Conservation (phyloP, 139 green algal genomes). For the Tetradesmus lagerheimii region DNA sequence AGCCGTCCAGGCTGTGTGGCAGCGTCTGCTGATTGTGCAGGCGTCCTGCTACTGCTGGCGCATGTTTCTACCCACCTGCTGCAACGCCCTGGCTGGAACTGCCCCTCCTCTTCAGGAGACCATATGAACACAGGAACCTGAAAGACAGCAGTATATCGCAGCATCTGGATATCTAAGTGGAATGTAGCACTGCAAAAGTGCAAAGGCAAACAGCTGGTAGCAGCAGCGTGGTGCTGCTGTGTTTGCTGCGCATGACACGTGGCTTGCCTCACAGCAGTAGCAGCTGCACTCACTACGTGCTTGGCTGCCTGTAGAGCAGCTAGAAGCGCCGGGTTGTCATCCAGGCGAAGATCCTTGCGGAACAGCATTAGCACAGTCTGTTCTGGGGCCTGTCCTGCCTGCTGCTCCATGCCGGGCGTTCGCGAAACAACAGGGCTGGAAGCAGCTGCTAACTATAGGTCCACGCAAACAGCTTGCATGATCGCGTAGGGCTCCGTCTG, state of each 20-base stretch:
- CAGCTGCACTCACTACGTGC: constrained; percentile 55
- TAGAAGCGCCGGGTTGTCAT: constrained; percentile 86
- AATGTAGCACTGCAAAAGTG: background rate
- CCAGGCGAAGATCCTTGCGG: constrained; percentile 79
- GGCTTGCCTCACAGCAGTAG: background rate
- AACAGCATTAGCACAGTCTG: constrained; percentile 74
- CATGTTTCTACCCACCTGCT: constrained; percentile 42
- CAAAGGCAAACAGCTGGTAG: background rate
- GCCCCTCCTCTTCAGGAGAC: constrained; percentile 93
- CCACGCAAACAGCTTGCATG: too few species aligned
- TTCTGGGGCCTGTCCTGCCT: background rate
- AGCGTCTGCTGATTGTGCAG: too few species aligned
- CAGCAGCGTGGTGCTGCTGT: background rate
- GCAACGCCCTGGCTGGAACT: constrained; percentile 91
- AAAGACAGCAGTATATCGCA: background rate
- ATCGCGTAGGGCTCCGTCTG: too few species aligned
- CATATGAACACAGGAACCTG: constrained; percentile 90
- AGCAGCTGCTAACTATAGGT: too few species aligned
- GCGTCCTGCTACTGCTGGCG: background rate
- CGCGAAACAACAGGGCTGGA: too few species aligned
- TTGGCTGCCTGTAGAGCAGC: constrained; percentile 65
- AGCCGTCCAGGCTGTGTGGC: too few species aligned
- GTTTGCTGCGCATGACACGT: background rate
- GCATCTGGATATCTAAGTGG: background rate
- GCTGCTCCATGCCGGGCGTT: background rate